A percentile compares a stretch with the other conserved stretches of the same genome.
Evolutionary conservation across 768 basidiomycete genomes (phyloP).

Genomic region (Russula lepida): DNA sequence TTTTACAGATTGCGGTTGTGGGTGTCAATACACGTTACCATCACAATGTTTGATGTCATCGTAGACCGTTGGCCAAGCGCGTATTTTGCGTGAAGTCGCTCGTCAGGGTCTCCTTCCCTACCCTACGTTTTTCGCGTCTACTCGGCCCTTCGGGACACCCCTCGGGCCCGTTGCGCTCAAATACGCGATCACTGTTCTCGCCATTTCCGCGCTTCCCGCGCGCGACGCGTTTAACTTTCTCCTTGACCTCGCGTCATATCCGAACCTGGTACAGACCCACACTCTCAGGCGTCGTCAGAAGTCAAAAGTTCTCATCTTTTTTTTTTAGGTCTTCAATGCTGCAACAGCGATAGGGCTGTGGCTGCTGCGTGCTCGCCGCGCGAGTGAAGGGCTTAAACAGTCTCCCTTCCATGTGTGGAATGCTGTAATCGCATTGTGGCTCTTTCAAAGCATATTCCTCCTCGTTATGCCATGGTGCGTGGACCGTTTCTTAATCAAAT

Average conservation of each 20-base stretch:
- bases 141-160: conserved; percentile 42
- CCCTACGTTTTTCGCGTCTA: conserved; percentile 40
- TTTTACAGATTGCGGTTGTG: conserved; percentile 24
- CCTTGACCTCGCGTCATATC: conserved; percentile 35
- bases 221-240: conserved; percentile 32
- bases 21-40: not conserved
- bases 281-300: conserved; percentile 6
- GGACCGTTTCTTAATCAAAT: not conserved
- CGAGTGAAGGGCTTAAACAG: conserved; percentile 21
- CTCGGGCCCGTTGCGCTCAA: conserved; percentile 35
- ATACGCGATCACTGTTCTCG: conserved; percentile 32
- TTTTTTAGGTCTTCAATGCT: conserved; percentile 24
- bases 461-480: conserved; percentile 31
- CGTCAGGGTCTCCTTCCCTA: conserved; percentile 46
- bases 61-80: conserved; percentile 34
- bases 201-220: conserved; percentile 34
- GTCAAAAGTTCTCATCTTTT: not conserved
- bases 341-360: conserved; percentile 29
- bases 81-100: conserved; percentile 43
- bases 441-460: conserved; percentile 25
- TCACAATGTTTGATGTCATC: not conserved
- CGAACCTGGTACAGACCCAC: conserved; percentile 29
- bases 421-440: conserved; percentile 23
- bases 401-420: conserved; percentile 23
- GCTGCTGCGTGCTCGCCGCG: conserved; percentile 26